Percentiles rank a stretch among this genome's conserved stretches.
Evolutionary conservation across 2,329 filamentous ascomycete species (phyloP).

Genomic region (Emmonsiellopsis sp.): DNA sequence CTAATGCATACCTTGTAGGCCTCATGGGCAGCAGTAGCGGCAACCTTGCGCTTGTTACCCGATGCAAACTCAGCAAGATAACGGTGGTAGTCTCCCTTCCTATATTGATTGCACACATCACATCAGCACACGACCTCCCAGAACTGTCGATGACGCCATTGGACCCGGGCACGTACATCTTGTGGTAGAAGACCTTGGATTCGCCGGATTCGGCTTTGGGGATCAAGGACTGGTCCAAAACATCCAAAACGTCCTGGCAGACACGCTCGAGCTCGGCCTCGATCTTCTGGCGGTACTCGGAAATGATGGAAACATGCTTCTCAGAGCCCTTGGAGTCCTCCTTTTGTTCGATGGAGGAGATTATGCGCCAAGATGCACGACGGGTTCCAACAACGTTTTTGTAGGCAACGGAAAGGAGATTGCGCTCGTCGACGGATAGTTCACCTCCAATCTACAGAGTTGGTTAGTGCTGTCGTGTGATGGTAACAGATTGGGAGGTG

Average conservation of each 20-base stretch:
- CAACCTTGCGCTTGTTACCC: slow-evolving; percentile 83
- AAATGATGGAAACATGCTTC: slow-evolving; percentile 88
- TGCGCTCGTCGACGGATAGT: slow-evolving; percentile 62
- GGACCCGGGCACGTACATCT: slow-evolving; percentile 63
- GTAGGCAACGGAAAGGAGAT: slow-evolving; percentile 97
- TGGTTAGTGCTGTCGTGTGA: slow-evolving; percentile 11
- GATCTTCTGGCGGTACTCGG: slow-evolving; percentile 97
- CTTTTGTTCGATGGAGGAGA: slow-evolving; percentile 99
- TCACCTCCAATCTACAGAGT: slow-evolving; percentile 51
- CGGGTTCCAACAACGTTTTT: slow-evolving; percentile 99
- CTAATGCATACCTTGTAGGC: slow-evolving; percentile 78
- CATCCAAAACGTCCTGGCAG: slow-evolving; percentile 94
- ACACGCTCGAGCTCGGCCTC: slow-evolving; percentile 95
- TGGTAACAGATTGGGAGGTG: slow-evolving; percentile 10
- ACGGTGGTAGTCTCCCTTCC: slow-evolving; percentile 96
- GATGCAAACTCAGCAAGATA: slow-evolving; percentile 90
- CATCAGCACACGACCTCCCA: slow-evolving; percentile 4
- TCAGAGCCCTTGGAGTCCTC: slow-evolving; percentile 98
- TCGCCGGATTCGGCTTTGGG: slow-evolving; percentile 93
- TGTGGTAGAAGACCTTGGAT: slow-evolving; percentile 99
- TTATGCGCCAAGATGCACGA: slow-evolving; percentile 98
- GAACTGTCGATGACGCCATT: background rate
- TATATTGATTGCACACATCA: slow-evolving; percentile 29
- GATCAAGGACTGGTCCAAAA: slow-evolving; percentile 86
- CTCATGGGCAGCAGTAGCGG: slow-evolving; percentile 79